Percentiles rank a stretch among this genome's conserved stretches.
Evolutionary conservation across 164 flowering plant genomes (phyloP).

Genomic region (Tetracentron sinense): DNA sequence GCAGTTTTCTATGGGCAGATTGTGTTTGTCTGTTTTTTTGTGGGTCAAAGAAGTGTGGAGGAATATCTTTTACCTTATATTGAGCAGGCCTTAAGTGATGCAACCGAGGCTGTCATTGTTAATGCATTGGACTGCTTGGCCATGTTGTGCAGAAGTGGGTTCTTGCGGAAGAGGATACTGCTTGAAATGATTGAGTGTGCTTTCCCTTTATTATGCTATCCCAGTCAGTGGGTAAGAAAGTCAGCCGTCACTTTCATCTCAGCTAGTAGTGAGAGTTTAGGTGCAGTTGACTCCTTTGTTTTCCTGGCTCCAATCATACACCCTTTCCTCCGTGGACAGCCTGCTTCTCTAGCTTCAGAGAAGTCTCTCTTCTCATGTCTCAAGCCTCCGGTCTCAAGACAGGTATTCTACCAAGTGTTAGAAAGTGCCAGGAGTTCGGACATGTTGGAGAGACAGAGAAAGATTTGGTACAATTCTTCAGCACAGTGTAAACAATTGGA

Average conservation of each 20-base stretch:
- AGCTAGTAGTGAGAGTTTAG: conserved; percentile 78
- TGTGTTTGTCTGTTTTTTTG: conserved; percentile 88
- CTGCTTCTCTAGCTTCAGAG: conserved; percentile 81
- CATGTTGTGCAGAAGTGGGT: conserved; percentile 66
- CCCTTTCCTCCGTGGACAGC: conserved; percentile 83
- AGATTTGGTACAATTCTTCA: conserved; percentile 86
- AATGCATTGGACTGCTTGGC: conserved; percentile 90
- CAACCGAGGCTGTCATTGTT: conserved; percentile 82
- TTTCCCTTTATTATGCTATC: conserved; percentile 77
- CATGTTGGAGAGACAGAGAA: conserved; percentile 95
- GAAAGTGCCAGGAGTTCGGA: conserved; percentile 86
- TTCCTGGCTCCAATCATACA: conserved; percentile 79
- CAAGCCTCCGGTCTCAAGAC: conserved; percentile 78
- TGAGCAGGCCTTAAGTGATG: conserved; percentile 90
- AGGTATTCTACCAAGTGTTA: conserved; percentile 59
- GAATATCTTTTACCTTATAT: conserved; percentile 96
- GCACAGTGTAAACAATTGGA: conserved; percentile 54
- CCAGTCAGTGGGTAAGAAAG: conserved; percentile 94
- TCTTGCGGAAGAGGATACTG: conserved; percentile 70
- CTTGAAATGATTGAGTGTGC: conserved; percentile 90
- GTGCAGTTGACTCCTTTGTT: conserved; percentile 91
- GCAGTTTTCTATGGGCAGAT: conserved; percentile 83
- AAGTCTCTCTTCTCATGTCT: conserved; percentile 73
- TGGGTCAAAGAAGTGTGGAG: conserved; percentile 95
- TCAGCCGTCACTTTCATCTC: conserved; percentile 76